phyloP scores from a whole-genome alignment of 1,139 yeast genomes.

The Lodderomyces oxycetoniae region DNA sequence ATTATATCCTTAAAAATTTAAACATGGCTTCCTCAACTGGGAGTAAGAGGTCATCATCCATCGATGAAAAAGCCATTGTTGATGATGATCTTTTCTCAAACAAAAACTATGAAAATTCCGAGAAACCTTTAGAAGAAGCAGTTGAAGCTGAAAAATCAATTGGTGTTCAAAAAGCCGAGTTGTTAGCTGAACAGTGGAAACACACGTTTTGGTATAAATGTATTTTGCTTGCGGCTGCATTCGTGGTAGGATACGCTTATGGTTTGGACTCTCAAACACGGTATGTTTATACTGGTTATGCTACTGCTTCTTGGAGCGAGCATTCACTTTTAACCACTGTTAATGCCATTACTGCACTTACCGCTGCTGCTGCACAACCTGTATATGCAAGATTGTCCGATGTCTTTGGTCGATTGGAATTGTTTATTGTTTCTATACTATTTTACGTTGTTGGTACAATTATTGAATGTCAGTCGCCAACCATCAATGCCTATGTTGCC shows the following conservation, averaged over 20 bases:
- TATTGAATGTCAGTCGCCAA: conserved; percentile 62
- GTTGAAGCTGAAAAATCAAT: conserved; percentile 17
- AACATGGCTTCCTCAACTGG: conserved; percentile 3
- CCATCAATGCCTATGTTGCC: conserved; percentile 64
- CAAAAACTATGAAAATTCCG: conserved; percentile 2
- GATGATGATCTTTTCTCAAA: background rate
- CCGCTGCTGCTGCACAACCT: conserved; percentile 71
- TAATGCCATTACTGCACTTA: conserved; percentile 56
- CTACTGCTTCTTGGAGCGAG: conserved; percentile 50
- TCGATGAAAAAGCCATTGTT: conserved; percentile 3
- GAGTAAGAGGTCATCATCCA: conserved; percentile 2
- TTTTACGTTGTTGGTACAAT: conserved; percentile 69
- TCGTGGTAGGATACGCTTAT: conserved; percentile 60
- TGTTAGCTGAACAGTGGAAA: conserved; percentile 28
- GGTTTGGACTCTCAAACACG: conserved; percentile 61
- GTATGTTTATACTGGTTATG: conserved; percentile 44
- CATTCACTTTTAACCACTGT: conserved; percentile 66
- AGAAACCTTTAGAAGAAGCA: conserved; percentile 6
- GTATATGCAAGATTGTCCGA: conserved; percentile 67
- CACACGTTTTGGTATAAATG: conserved; percentile 23
- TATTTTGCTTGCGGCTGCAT: conserved; percentile 46
- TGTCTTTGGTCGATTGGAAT: conserved; percentile 62
- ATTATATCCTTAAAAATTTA: background rate
- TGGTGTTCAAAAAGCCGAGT: conserved; percentile 34
- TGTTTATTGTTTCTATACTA: conserved; percentile 49